Base-by-base conservation (phyloP, 306 rosid species). In the Glycyrrhiza uralensis region DNA sequence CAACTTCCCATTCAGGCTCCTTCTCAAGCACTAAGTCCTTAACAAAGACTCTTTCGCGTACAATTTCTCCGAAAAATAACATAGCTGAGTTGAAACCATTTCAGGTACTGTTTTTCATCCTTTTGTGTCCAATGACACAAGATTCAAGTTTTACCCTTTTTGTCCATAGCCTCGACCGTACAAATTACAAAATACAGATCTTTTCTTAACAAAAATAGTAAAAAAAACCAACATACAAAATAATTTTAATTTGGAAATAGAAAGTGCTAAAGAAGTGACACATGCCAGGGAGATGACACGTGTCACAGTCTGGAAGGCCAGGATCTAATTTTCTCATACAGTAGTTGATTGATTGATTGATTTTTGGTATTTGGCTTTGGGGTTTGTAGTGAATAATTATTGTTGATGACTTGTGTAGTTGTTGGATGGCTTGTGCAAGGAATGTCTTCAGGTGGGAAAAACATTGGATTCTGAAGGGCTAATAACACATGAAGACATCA, bases 81-180 rank as follows among this genome's bases (percentile, higher is more conserved):
- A 69, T 94, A 51, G 23, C 68, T 3, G 97, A 94, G 83, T 47
- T 86, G 59, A 87, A 88, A 61, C 87, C 97, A 68, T 74, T 91
- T 13, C 97, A 94, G 97, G 98, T 93, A 88, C 11, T 51, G 2
- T 35, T 41, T 54, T 35, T 11, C 13, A 35, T 13, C n/a, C 19
- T 47, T 41, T 60, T 15, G 38, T 24, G 14, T 32, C 61, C 52
- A 17, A 29, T 15, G 33, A 44, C 41, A 46, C 8, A 30, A 4
- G 57, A 42, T 32, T 52, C 15, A 4, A 47, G 46, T 5, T 3
- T 42, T 13, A 1, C 38, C 3, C 5, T 54, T 79, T 32, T 29
- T n/a, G n/a, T n/a, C n/a, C n/a, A n/a, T n/a, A n/a, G n/a, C n/a
- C n/a, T n/a, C n/a, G n/a, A n/a, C n/a, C n/a, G n/a, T n/a, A n/a